phyloP scores from a whole-genome alignment of 2,329 filamentous ascomycete genomes.

The Fusarium nelsonii region DNA sequence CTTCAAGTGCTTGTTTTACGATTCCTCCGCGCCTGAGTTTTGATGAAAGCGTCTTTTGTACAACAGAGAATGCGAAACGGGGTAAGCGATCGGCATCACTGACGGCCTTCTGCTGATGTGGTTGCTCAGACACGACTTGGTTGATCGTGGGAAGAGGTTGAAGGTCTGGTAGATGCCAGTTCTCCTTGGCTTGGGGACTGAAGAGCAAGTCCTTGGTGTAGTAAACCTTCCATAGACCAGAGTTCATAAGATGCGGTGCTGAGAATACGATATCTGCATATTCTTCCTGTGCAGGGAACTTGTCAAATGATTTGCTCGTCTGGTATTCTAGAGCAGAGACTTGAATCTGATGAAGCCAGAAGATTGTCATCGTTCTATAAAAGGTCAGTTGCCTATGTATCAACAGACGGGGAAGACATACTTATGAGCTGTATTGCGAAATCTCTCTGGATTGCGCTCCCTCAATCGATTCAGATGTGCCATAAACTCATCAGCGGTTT shows the following conservation, averaged over 20 bases:
- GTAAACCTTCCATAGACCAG: constrained; percentile 49
- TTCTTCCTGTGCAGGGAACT: constrained; percentile 30
- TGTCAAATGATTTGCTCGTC: constrained; percentile 6
- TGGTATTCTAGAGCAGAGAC: constrained; percentile 48
- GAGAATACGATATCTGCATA: constrained; percentile 46
- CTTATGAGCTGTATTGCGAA: constrained; percentile 53
- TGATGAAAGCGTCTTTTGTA: constrained; percentile 43
- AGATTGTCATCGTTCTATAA: constrained; percentile 51
- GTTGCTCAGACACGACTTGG: background rate
- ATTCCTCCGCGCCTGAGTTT: constrained; percentile 43
- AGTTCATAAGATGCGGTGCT: constrained; percentile 49
- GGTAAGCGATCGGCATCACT: constrained; percentile 42
- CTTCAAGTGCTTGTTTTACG: constrained; percentile 46
- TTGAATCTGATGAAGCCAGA: constrained; percentile 54
- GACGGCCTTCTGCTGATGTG: fast-evolving
- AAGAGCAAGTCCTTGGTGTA: constrained; percentile 53
- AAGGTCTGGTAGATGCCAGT: constrained; percentile 51
- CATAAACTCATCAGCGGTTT: constrained; percentile 50
- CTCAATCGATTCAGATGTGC: constrained; percentile 46
- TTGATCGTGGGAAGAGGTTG: constrained; percentile 45
- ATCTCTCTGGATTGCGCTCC: constrained; percentile 46
- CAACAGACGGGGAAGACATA: background rate
- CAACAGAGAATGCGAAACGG: constrained; percentile 50
- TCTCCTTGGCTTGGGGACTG: constrained; percentile 44
- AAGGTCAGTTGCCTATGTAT: fast-evolving